Evolutionary conservation across 768 basidiomycete species (phyloP).

Genomic region (Rossbeevera mucosa): DNA sequence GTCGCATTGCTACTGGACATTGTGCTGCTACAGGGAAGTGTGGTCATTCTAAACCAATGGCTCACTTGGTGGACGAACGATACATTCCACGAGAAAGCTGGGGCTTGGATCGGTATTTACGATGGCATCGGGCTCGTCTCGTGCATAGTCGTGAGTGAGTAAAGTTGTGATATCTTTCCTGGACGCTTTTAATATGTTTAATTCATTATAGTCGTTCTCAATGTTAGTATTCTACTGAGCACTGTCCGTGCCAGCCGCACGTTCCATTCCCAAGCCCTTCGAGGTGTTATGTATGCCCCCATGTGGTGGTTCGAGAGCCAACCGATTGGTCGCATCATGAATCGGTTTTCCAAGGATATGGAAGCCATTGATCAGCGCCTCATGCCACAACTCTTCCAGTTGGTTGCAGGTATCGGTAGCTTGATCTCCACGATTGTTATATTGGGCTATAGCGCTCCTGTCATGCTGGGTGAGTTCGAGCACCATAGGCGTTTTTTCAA

Average conservation of each 20-base stretch:
- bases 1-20: constrained; percentile 18
- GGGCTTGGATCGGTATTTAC: constrained; percentile 28
- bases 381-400: constrained; percentile 29
- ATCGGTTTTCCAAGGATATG: constrained; percentile 43
- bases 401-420: constrained; percentile 22
- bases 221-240: constrained; percentile 23
- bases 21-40: constrained; percentile 21
- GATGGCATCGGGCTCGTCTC: constrained; percentile 23
- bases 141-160: constrained; percentile 21
- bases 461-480: constrained; percentile 35
- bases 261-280: constrained; percentile 22
- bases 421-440: constrained; percentile 23
- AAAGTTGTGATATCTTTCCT: not conserved
- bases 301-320: constrained; percentile 31
- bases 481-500: constrained; percentile 9
- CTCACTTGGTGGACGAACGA: constrained; percentile 30
- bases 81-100: constrained; percentile 21
- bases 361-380: constrained; percentile 38
- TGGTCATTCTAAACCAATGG: constrained; percentile 26
- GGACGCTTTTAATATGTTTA: not conserved
- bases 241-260: constrained; percentile 25
- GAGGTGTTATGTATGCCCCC: constrained; percentile 23
- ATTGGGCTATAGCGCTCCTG: constrained; percentile 23
- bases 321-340: constrained; percentile 43
- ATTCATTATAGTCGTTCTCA: constrained; percentile 20